These are phyloP conservation scores for Phytopythium montanum DNA, from an alignment of 352 stramenopile genomes.

Conservation along the genomic window DNA sequence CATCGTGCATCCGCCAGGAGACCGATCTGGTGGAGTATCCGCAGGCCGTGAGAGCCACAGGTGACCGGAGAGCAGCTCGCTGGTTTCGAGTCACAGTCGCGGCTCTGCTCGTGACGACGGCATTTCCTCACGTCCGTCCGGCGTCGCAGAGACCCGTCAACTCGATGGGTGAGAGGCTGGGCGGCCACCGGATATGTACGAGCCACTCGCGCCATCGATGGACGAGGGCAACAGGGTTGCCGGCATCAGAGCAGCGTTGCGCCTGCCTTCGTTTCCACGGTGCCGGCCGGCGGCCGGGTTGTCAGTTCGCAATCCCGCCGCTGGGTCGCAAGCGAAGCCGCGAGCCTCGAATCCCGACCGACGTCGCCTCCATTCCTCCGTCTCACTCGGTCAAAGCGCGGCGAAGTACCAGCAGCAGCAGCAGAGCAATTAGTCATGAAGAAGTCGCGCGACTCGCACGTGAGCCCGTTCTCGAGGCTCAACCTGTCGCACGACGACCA, in stretches of 20 bases:
- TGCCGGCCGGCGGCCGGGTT: not conserved
- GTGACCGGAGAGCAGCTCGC: too few relatives aligned
- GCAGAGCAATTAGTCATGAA: slow-evolving; percentile 14
- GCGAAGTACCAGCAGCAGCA: not conserved
- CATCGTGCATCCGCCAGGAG: too few relatives aligned
- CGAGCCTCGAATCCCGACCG: not conserved
- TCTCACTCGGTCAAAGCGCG: not conserved
- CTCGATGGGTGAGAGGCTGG: not conserved
- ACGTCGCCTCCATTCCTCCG: not conserved
- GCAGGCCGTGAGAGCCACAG: too few relatives aligned
- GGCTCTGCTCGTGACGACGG: not conserved
- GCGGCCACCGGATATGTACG: too few relatives aligned
- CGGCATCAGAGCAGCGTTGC: not conserved
- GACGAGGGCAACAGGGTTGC: too few relatives aligned
- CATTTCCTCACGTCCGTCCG: not conserved
- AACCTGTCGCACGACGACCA: slow-evolving; percentile 16
- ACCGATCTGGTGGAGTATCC: too few relatives aligned
- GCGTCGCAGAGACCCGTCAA: slow-evolving; percentile 1
- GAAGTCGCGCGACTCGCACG: slow-evolving; percentile 10
- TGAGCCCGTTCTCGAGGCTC: slow-evolving; percentile 22
- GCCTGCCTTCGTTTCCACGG: slow-evolving; percentile 1
- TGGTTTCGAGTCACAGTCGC: not conserved
- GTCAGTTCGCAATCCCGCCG: not conserved
- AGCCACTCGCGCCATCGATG: too few relatives aligned
- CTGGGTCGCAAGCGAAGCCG: not conserved